Conservation (phyloP, 2,329 filamentous ascomycete species). For the Exophiala sideris region DNA sequence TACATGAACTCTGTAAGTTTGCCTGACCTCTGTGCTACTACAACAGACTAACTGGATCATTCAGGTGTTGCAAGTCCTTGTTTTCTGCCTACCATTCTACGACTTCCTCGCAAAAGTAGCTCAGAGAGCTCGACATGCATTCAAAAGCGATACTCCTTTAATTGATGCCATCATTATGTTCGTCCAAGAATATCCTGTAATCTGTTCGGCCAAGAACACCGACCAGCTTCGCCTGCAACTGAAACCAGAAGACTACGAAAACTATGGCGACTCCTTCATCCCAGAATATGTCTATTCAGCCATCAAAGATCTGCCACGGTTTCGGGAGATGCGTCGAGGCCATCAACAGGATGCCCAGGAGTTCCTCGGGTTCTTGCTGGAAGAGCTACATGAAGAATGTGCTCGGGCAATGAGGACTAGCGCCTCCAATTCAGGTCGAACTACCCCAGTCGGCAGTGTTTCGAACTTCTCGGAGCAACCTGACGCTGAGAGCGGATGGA, state of each 20-base stretch:
- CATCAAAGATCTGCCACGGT: conserved; percentile 79
- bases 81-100: conserved; percentile 93
- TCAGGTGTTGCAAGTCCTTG: conserved; percentile 88
- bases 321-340: conserved; percentile 88
- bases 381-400: conserved; percentile 91
- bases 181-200: conserved; percentile 83
- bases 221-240: conserved; percentile 71
- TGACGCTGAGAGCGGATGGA: conserved; percentile 67
- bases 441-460: conserved; percentile 41
- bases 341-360: conserved; percentile 98
- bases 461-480: conserved; percentile 45
- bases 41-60: neutral
- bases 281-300: conserved; percentile 95
- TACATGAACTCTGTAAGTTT: conserved; percentile 95
- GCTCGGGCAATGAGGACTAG: conserved; percentile 66
- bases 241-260: conserved; percentile 79
- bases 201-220: conserved; percentile 71
- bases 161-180: conserved; percentile 98
- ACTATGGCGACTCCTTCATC: conserved; percentile 85
- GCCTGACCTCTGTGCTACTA: conserved; percentile 17
- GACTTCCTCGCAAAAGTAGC: conserved; percentile 85
- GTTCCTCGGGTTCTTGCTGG: conserved; percentile 88
- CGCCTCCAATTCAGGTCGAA: conserved; percentile 42
- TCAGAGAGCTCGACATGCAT: conserved; percentile 79
- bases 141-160: conserved; percentile 91